Base-by-base conservation (phyloP, 1,139 yeast species). In the Pichia inconspicua region DNA sequence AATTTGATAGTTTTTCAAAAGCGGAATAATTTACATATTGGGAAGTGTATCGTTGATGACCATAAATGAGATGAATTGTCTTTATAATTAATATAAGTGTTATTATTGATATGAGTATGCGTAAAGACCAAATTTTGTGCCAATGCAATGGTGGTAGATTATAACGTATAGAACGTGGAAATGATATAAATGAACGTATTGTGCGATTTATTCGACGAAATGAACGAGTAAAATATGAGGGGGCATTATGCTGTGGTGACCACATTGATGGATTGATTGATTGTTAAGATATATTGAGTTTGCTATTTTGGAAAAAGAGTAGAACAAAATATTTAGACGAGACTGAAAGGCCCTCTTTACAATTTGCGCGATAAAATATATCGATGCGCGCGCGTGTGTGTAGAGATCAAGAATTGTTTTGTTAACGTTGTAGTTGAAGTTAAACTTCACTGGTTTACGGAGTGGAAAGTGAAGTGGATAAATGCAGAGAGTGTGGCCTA, bases 11-110 rank as follows among this genome's bases (percentile, higher is more conserved):
- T 34, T 35, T 35, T 7, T 30, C 34, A 35, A 45, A 25, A n/a
- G 27, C 30, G 7, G 43, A 40, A 36, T 46, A 46, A 35, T 46
- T 27, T 9, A 46, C 25, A 39, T 42, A 32, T 14, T 35, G 25
- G 28, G 48, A 45, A 19, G 17, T 45, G 43, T n/a, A 19, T 17
- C 40, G 28, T 38, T 14, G 10, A 25, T 38, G 10, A 22, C 17
- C 27, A 38, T 38, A 38, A 15, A 17, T 19, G 11, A 35, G 22
- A 15, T 15, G 19, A 9, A 17, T 35, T 35, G 38, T 35, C 5
- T 6, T 7, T 4, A 35, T 8, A 30, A 30, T 30, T 11, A 30
- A 5, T 10, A 14, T 30, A 12, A 30, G 1, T 12, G 34, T 14
- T 12, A 30, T 30, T 30, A 30, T 12, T 10, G n/a, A 10, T 5